Conservation (phyloP, 495 filamentous ascomycete species). For the Penicillium arizonense region DNA sequence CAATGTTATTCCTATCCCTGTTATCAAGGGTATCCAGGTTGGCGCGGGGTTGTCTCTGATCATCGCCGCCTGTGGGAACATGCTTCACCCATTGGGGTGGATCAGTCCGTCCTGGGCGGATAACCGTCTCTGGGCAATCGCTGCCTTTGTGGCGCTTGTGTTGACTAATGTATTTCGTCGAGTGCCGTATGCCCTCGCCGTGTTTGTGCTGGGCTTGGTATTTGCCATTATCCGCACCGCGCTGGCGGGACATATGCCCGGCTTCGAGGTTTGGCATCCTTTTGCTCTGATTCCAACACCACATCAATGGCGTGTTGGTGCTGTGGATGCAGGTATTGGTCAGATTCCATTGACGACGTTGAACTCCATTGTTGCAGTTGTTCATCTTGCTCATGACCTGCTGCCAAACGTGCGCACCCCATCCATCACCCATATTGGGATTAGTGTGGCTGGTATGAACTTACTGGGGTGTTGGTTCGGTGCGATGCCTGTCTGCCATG, state of each 20-base stretch:
- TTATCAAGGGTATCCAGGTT: constrained; percentile 92
- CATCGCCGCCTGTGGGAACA: constrained; percentile 65
- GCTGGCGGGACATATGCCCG: constrained; percentile 35
- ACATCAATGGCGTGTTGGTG: constrained; percentile 45
- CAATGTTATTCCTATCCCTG: constrained; percentile 71
- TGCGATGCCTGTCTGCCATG: constrained; percentile 94
- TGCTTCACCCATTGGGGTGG: constrained; percentile 61
- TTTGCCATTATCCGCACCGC: constrained; percentile 49
- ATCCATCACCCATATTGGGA: constrained; percentile 67
- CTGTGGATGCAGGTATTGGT: constrained; percentile 64
- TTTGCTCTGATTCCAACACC: constrained; percentile 41
- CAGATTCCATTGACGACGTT: constrained; percentile 88
- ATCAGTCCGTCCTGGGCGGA: constrained; percentile 59
- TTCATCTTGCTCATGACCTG: constrained; percentile 70
- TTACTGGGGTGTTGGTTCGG: constrained; percentile 85
- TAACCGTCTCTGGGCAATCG: constrained; percentile 70
- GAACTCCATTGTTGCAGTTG: constrained; percentile 86
- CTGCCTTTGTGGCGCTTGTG: constrained; percentile 67
- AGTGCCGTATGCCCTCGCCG: constrained; percentile 72
- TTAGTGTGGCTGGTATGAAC: constrained; percentile 83
- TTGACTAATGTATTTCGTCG: constrained; percentile 55
- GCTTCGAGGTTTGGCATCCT: constrained; percentile 51
- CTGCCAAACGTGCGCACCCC: constrained; percentile 66
- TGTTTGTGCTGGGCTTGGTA: constrained; percentile 64
- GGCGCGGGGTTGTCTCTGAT: constrained; percentile 81